Evolutionary conservation across 139 green algal species (phyloP), one percentile per base, ranked within the genome.

Genomic region (Ulvella scutata): DNA sequence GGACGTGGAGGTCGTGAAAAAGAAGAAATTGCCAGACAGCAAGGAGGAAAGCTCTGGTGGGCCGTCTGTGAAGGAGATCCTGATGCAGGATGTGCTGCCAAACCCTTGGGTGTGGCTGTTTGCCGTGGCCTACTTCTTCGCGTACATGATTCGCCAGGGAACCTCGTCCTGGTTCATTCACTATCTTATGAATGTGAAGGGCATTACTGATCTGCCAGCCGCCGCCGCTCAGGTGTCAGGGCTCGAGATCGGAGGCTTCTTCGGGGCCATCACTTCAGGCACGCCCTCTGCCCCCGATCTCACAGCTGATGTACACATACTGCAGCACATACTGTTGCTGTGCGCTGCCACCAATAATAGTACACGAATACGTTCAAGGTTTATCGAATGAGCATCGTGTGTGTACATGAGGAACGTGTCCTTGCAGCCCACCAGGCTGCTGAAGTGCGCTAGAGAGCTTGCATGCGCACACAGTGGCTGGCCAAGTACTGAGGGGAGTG

Each of bases 41-140:
- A 67, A 34, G 13, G 13, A 26, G 17, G n/a, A n/a, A n/a, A n/a
- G n/a, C n/a, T 3, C 51, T 29, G 20, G 20, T 9, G 51, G 51
- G 9, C 51, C 51, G 33, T 67, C 51, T 6, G 51, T 67, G 4
- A 67, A 67, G 17, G 51, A 67, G 13, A 67, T 67, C 10, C 17
- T 67, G 23, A 77, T 88, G 44, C 72, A 85, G 36, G 81, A 87
- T 60, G 86, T 91, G 51, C 62, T 89, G 43, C 74, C 61, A 6
- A 86, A 85, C 75, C 83, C 81, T 36, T 79, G 75, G 51, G 77
- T 87, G 9, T 90, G 84, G 82, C 75, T 79, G 23, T 81, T 90
- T 40, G 86, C 88, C 2, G 33, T 92, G 34, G 85, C 86, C n/a
- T 93, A 93, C 85, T 93, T 93, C 75, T 92, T 85, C 78, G 79